Percentiles rank a stretch among this genome's conserved stretches.
Evolutionary conservation across 768 basidiomycete species (phyloP).

Genomic region (Tricholoma terreum): DNA sequence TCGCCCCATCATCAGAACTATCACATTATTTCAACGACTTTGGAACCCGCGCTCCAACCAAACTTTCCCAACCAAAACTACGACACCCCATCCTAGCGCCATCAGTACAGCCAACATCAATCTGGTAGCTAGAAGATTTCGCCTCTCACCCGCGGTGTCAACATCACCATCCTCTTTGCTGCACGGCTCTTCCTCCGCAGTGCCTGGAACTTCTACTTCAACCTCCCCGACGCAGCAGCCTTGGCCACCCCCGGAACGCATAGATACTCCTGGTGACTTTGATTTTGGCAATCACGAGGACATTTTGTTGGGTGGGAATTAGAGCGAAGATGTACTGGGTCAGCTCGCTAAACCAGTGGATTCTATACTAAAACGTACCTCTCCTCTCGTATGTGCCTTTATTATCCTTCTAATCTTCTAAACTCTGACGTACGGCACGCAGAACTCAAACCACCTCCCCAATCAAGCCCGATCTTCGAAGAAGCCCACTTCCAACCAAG

Average conservation of each 20-base stretch:
- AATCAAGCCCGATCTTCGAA: constrained; percentile 22
- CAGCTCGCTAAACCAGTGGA: constrained; percentile 59
- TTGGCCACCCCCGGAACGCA: background rate
- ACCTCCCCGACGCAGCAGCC: constrained; percentile 3
- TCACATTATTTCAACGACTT: too few species aligned
- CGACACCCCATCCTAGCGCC: too few species aligned
- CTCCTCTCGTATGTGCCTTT: constrained; percentile 16
- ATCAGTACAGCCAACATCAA: too few species aligned
- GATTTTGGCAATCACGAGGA: constrained; percentile 59
- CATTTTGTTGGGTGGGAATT: constrained; percentile 19
- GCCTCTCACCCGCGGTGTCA: too few species aligned
- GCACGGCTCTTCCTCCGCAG: too few species aligned
- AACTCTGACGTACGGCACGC: background rate
- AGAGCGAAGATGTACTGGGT: constrained; percentile 60
- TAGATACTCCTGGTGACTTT: constrained; percentile 38
- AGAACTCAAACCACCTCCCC: constrained; percentile 8
- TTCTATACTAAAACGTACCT: constrained; percentile 21
- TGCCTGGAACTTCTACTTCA: constrained; percentile 9
- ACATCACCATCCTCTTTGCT: too few species aligned
- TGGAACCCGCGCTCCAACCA: too few species aligned
- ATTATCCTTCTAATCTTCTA: background rate
- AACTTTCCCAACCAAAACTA: too few species aligned
- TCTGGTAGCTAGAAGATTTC: too few species aligned
- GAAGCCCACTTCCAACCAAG: too few species aligned
- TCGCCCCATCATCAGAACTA: too few species aligned